phyloP scores from a whole-genome alignment of 2,329 filamentous ascomycete genomes.

The Chrysoporthe austroafricana region DNA sequence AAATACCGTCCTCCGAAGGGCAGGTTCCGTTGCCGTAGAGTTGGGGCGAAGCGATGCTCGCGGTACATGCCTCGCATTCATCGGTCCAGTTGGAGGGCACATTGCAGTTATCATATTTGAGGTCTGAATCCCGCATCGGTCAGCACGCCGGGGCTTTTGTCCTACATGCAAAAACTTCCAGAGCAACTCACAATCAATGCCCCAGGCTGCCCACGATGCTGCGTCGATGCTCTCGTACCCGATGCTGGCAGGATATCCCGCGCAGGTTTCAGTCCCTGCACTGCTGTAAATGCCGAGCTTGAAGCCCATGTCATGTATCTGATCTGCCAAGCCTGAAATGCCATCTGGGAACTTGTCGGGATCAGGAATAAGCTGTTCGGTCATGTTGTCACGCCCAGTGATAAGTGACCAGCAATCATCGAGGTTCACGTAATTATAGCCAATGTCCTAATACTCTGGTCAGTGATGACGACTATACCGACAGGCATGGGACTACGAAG shows the following conservation, averaged over 20 bases:
- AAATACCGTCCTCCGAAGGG: neutral
- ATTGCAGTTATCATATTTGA: constrained; percentile 25
- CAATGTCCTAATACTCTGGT: neutral
- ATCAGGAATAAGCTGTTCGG: constrained; percentile 4
- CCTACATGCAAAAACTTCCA: neutral
- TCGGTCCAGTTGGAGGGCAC: constrained; percentile 14
- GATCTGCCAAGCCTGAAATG: constrained; percentile 13
- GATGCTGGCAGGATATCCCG: constrained; percentile 21
- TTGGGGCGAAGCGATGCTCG: constrained; percentile 5
- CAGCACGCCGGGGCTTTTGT: neutral
- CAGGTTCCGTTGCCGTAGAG: constrained; percentile 15
- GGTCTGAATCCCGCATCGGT: neutral
- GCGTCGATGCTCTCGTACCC: constrained; percentile 21
- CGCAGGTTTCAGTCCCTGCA: constrained; percentile 16
- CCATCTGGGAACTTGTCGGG: constrained; percentile 16
- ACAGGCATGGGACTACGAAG: no score
- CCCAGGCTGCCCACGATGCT: constrained; percentile 17
- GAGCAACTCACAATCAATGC: constrained; percentile 16
- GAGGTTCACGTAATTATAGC: constrained; percentile 21
- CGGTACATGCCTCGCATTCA: constrained; percentile 11
- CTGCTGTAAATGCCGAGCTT: constrained; percentile 20
- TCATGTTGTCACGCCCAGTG: constrained; percentile 4
- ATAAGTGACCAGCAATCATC: constrained; percentile 23
- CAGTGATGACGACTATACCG: neutral
- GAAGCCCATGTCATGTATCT: constrained; percentile 18